Conservation (phyloP, 2,329 filamentous ascomycete genomes). For the Monilinia laxa region DNA sequence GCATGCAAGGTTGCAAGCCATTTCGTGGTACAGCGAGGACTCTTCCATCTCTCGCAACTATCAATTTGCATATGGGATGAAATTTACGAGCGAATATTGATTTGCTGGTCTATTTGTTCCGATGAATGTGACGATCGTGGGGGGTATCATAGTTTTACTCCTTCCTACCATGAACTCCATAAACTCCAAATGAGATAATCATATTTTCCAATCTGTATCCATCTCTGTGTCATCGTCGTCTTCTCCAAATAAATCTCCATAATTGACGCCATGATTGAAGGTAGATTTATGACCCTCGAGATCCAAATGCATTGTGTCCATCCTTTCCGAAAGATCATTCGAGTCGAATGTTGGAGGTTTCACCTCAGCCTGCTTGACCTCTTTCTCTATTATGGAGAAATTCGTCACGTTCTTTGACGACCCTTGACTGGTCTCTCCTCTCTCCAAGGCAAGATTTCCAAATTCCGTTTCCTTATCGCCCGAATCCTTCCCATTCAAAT, state of each 20-base stretch:
- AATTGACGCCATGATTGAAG: conserved; percentile 32
- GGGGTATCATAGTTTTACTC: conserved; percentile 29
- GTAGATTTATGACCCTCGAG: conserved; percentile 39
- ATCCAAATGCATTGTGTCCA: conserved; percentile 38
- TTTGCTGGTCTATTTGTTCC: not conserved
- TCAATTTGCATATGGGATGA: not conserved
- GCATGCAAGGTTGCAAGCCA: not conserved
- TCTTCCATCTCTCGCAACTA: not conserved
- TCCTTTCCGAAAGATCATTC: conserved; percentile 38
- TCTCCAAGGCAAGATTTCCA: conserved; percentile 52
- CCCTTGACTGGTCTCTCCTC: conserved; percentile 42
- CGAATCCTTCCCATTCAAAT: conserved; percentile 48
- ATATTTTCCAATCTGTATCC: conserved; percentile 37
- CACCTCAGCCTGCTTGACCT: conserved; percentile 42
- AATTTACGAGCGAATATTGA: not conserved
- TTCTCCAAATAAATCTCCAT: conserved; percentile 21
- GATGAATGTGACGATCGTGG: conserved; percentile 5
- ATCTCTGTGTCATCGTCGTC: conserved; percentile 29
- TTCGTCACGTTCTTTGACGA: conserved; percentile 42
- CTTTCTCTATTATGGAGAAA: conserved; percentile 55
- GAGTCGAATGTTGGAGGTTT: conserved; percentile 44
- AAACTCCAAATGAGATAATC: conserved; percentile 24
- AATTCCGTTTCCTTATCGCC: conserved; percentile 42
- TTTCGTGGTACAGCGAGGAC: too few species aligned
- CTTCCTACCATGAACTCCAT: conserved; percentile 20